Conservation (phyloP, 768 basidiomycete genomes). For the Boletales sp. region DNA sequence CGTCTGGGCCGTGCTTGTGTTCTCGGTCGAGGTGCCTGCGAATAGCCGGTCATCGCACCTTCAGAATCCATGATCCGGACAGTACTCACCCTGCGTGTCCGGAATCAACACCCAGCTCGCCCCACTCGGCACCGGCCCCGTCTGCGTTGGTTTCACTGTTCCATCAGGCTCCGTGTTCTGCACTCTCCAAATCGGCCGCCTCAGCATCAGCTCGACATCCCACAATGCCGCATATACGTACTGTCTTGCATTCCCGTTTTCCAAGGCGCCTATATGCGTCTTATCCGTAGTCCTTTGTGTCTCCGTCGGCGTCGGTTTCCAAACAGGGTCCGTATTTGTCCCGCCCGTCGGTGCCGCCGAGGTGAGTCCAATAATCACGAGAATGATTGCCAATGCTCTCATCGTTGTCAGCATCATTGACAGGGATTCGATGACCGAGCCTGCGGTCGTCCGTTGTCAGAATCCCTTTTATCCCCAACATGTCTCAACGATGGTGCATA, state of each 20-base stretch:
- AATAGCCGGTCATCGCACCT: neutral
- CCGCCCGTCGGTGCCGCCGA: constrained; percentile 12
- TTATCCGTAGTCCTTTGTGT: constrained; percentile 5
- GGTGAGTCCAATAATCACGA: constrained; percentile 2
- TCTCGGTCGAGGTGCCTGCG: constrained; percentile 1
- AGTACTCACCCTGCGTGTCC: constrained; percentile 10
- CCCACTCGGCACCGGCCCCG: neutral
- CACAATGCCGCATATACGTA: constrained; percentile 4
- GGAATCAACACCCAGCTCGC: constrained; percentile 11
- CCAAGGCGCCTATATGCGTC: constrained; percentile 6
- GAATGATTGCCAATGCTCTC: neutral
- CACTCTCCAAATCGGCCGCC: neutral
- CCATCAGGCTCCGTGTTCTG: constrained; percentile 4
- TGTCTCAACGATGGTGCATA: constrained; percentile 1
- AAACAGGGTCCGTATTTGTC: neutral
- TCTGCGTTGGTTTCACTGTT: neutral
- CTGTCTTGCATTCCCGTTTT: neutral
- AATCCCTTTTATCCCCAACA: constrained; percentile 1
- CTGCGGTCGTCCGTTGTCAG: too few relatives aligned
- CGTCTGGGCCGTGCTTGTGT: neutral
- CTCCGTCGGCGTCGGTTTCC: constrained; percentile 13
- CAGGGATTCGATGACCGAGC: neutral
- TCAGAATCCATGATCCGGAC: constrained; percentile 2
- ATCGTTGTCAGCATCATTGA: neutral
- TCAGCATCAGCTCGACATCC: neutral